Percentiles rank a stretch among this genome's conserved stretches.
Conservation (phyloP, 345 rosid genomes). For the Camelina neglecta region DNA sequence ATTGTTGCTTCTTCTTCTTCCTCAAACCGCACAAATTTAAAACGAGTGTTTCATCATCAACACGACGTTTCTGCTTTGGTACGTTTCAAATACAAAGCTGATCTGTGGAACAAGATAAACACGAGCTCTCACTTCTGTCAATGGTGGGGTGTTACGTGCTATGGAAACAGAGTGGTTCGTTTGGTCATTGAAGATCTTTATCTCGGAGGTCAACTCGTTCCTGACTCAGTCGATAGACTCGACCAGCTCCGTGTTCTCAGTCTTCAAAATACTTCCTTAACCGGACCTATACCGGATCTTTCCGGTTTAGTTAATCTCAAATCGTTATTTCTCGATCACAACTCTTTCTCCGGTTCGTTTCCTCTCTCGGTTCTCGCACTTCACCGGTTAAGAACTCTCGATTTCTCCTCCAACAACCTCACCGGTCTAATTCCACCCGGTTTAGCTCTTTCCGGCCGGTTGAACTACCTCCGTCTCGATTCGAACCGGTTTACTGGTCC, state of each 20-base stretch:
- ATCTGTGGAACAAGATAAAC: conserved; percentile 54
- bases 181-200: conserved; percentile 59
- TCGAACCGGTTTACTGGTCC: conserved; percentile 65
- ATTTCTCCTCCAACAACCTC: conserved; percentile 70
- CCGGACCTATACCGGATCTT: conserved; percentile 78
- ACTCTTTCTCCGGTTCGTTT: conserved; percentile 68
- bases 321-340: conserved; percentile 70
- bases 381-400: conserved; percentile 66
- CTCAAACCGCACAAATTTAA: conserved; percentile 21
- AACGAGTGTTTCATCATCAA: conserved; percentile 38
- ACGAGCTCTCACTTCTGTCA: conserved; percentile 53
- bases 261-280: conserved; percentile 80
- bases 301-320: conserved; percentile 75
- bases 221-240: conserved; percentile 62
- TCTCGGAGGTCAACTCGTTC: conserved; percentile 67
- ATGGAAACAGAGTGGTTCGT: conserved; percentile 57
- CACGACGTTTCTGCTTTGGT: conserved; percentile 67
- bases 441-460: conserved; percentile 50
- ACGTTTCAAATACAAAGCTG: conserved; percentile 77
- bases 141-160: conserved; percentile 80
- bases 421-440: conserved; percentile 61
- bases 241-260: conserved; percentile 90
- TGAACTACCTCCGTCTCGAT: conserved; percentile 68
- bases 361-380: conserved; percentile 66
- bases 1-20: conserved; percentile 27